phyloP scores from a whole-genome alignment of 352 stramenopile genomes.

The Elongisporangium anandrum region DNA sequence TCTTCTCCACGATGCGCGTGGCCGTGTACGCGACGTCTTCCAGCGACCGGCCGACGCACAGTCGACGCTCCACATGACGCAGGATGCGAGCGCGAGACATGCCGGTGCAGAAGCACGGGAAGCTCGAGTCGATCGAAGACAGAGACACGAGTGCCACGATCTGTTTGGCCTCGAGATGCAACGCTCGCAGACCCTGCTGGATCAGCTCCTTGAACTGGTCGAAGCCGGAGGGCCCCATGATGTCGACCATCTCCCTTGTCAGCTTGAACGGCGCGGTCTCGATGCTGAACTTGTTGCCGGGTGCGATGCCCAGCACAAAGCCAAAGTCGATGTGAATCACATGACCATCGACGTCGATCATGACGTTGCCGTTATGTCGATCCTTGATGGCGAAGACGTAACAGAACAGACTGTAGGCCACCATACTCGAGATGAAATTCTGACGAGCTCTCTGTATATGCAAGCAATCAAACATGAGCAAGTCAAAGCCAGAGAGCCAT shows the following conservation, averaged over 20 bases:
- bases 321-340: conserved; percentile 99
- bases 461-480: not conserved
- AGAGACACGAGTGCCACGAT: conserved; percentile 90
- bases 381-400: conserved; percentile 98
- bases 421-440: conserved; percentile 95
- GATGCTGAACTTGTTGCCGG: conserved; percentile 94
- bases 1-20: conserved; percentile 64
- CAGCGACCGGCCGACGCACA: conserved; percentile 51
- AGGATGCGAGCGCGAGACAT: conserved; percentile 39
- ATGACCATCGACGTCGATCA: conserved; percentile 93
- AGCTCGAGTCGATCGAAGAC: conserved; percentile 90
- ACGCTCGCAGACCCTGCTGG: conserved; percentile 90
- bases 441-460: conserved; percentile 62
- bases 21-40: conserved; percentile 51
- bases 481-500: not conserved
- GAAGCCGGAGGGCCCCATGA: conserved; percentile 88
- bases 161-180: conserved; percentile 92
- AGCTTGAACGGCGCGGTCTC: conserved; percentile 98
- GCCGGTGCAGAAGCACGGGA: conserved; percentile 87
- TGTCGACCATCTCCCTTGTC: conserved; percentile 95
- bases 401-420: conserved; percentile 94
- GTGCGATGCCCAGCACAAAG: conserved; percentile 97
- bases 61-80: conserved; percentile 40
- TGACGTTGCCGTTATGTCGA: conserved; percentile 98
- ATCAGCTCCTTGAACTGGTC: conserved; percentile 91